These are phyloP conservation scores for Nemania sp. DNA, from an alignment of 2,329 filamentous ascomycete genomes.

Conservation along the genomic window DNA sequence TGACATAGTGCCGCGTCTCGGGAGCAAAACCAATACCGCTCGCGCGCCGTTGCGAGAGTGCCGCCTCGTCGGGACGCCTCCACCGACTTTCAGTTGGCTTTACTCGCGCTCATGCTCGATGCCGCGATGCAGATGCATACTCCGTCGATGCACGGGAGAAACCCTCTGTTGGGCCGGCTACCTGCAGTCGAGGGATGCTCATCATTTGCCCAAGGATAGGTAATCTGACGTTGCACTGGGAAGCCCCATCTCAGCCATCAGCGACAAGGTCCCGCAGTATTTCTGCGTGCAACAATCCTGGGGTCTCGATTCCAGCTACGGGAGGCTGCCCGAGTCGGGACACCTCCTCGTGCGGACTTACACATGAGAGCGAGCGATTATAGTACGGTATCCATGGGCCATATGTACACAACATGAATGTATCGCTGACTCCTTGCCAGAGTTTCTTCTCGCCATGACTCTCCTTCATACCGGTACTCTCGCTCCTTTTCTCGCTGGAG, in stretches of 20 bases:
- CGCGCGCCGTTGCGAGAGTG: conserved; percentile 15
- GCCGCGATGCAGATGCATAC: conserved; percentile 35
- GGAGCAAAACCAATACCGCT: neutral
- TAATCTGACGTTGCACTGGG: conserved; percentile 21
- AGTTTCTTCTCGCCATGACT: no score
- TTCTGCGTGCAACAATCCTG: conserved; percentile 6
- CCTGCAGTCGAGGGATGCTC: conserved; percentile 27
- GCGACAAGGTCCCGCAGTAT: conserved; percentile 9
- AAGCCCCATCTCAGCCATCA: conserved; percentile 1
- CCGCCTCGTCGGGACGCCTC: conserved; percentile 18
- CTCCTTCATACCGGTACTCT: no score
- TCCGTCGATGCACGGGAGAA: no score
- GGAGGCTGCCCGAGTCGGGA: conserved; percentile 9
- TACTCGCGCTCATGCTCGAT: conserved; percentile 18
- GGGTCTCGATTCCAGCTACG: conserved; percentile 18
- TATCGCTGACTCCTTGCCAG: no score
- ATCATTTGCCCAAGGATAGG: conserved; percentile 1
- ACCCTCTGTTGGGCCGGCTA: conserved; percentile 35
- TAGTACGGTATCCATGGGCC: no score
- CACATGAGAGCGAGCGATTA: no score
- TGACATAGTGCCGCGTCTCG: neutral
- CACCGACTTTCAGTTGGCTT: conserved; percentile 21
- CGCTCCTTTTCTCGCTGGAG: no score
- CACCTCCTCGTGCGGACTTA: conserved; percentile 1
- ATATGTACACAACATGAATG: no score